phyloP scores from a whole-genome alignment of 192 early-diverging fungal species.

The Dispira simplex region DNA sequence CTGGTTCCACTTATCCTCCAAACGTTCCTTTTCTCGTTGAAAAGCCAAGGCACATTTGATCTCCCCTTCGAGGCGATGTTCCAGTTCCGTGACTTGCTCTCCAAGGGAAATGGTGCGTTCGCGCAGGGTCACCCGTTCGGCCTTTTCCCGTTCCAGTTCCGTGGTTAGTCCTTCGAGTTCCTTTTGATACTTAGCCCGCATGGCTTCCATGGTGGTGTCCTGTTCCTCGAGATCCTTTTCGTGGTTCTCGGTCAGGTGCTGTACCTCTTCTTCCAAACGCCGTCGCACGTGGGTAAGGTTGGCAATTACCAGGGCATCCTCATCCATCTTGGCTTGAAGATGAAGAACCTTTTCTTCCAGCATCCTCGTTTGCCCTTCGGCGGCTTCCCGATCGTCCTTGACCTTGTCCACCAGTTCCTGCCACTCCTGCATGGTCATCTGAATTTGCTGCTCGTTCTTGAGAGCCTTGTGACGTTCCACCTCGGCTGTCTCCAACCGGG shows the following conservation, averaged over 20 bases:
- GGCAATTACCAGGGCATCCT: slow-evolving; percentile 46
- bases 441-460: slow-evolving; percentile 47
- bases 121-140: slow-evolving; percentile 42
- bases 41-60: slow-evolving; percentile 43
- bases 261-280: slow-evolving; percentile 63
- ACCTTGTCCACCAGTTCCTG: slow-evolving; percentile 48
- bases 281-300: slow-evolving; percentile 55
- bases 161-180: slow-evolving; percentile 63
- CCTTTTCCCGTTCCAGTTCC: slow-evolving; percentile 66
- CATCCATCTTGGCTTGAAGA: slow-evolving; percentile 60
- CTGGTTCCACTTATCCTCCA: slow-evolving; percentile 56
- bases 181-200: slow-evolving; percentile 69
- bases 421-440: slow-evolving; percentile 49
- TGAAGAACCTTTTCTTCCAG: slow-evolving; percentile 59
- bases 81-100: slow-evolving; percentile 39
- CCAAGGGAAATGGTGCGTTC: slow-evolving; percentile 56
- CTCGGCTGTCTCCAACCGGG: slow-evolving; percentile 48
- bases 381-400: slow-evolving; percentile 34
- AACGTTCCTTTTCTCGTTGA: slow-evolving; percentile 67
- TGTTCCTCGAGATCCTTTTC: slow-evolving; percentile 61
- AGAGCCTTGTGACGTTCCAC: slow-evolving; percentile 56
- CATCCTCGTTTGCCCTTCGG: slow-evolving; percentile 43
- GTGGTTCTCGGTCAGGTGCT: slow-evolving; percentile 48
- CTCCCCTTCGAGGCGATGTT: slow-evolving; percentile 50
- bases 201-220: slow-evolving; percentile 49